phyloP scores from a whole-genome alignment of 805 yeast genomes.

The Wickerhamomyces bovis region DNA sequence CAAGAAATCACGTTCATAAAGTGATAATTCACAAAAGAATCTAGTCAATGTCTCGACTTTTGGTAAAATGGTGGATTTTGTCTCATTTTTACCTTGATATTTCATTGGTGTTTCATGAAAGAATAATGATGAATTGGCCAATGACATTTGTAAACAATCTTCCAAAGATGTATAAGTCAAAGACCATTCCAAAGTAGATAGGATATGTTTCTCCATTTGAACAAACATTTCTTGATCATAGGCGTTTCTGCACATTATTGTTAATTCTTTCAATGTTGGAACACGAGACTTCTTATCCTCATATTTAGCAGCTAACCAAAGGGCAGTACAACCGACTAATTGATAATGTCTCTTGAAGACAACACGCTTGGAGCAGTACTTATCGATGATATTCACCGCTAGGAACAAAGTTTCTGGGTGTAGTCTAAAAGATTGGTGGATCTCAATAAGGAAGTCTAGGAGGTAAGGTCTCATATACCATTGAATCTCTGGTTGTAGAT shows the following conservation, averaged over 20 bases:
- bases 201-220: slow-evolving; percentile 77
- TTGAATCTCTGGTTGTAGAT: slow-evolving; percentile 79
- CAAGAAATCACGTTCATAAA: slow-evolving; percentile 44
- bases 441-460: slow-evolving; percentile 70
- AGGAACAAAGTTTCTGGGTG: slow-evolving; percentile 61
- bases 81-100: slow-evolving; percentile 11
- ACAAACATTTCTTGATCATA: slow-evolving; percentile 58
- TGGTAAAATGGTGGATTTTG: slow-evolving; percentile 6
- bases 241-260: slow-evolving; percentile 56
- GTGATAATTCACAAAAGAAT: slow-evolving; percentile 48
- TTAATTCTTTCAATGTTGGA: slow-evolving; percentile 61
- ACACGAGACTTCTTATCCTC: slow-evolving; percentile 61
- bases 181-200: slow-evolving; percentile 67
- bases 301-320: slow-evolving; percentile 83
- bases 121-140: slow-evolving; percentile 7
- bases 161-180: slow-evolving; percentile 22
- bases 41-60: slow-evolving; percentile 30
- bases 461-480: slow-evolving; percentile 75
- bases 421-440: slow-evolving; percentile 53
- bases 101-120: slow-evolving; percentile 18
- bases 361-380: slow-evolving; percentile 76
- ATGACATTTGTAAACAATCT: slow-evolving; percentile 22
- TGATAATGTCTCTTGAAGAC: slow-evolving; percentile 79
- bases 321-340: slow-evolving; percentile 75
- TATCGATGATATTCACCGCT: slow-evolving; percentile 68